These are phyloP conservation scores for Candida corydali DNA, from an alignment of 805 yeast genomes.

Conservation along the genomic window DNA sequence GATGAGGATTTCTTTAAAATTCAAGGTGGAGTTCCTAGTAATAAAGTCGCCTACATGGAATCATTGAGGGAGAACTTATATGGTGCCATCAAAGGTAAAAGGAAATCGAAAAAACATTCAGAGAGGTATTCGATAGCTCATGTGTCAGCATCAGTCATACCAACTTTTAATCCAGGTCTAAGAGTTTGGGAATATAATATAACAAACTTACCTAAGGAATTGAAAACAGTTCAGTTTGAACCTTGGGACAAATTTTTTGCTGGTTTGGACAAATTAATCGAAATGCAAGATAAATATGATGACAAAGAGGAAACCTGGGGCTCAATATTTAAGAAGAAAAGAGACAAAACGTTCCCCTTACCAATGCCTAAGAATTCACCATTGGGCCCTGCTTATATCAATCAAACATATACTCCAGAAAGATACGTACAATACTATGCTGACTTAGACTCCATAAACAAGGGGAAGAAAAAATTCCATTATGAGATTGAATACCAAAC, in stretches of 20 bases:
- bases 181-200: constrained; percentile 85
- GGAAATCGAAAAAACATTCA: constrained; percentile 38
- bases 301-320: constrained; percentile 3
- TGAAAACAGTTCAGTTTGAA: constrained; percentile 18
- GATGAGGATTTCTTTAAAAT: constrained; percentile 16
- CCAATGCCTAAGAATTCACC: constrained; percentile 50
- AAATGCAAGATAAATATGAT: constrained; percentile 24
- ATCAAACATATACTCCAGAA: constrained; percentile 70
- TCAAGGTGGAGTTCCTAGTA: constrained; percentile 63
- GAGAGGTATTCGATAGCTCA: constrained; percentile 69
- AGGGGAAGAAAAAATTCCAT: constrained; percentile 42
- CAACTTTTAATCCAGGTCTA: constrained; percentile 80
- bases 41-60: constrained; percentile 63
- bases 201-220: constrained; percentile 42
- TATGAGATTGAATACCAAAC: constrained; percentile 70
- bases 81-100: constrained; percentile 43
- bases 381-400: constrained; percentile 73
- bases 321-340: constrained; percentile 9
- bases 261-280: constrained; percentile 36
- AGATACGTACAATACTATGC: constrained; percentile 70
- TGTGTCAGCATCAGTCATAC: constrained; percentile 71
- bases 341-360: constrained; percentile 62
- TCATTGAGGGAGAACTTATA: constrained; percentile 51
- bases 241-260: constrained; percentile 62
- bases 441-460: constrained; percentile 52